Percentiles rank a stretch among this genome's conserved stretches.
Evolutionary conservation across 345 rosid species (phyloP).

Genomic region (Populus ilicifolia): DNA sequence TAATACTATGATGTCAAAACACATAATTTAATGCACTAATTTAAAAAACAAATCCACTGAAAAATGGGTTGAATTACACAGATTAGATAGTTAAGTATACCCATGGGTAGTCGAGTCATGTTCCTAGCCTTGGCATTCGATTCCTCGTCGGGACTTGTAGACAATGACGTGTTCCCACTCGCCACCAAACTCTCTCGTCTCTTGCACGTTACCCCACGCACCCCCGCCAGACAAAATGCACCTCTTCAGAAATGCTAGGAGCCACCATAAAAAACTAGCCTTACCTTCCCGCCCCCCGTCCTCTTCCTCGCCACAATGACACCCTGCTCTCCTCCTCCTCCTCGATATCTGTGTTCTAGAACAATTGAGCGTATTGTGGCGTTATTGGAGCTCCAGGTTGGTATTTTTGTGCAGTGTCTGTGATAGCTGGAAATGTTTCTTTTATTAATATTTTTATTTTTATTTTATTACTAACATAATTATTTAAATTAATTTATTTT

Average conservation of each 20-base stretch:
- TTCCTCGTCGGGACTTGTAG: conserved; percentile 37
- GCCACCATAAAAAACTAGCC: background rate
- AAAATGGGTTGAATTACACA: background rate
- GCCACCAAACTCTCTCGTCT: background rate
- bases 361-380: background rate
- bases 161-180: conserved; percentile 30
- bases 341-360: background rate
- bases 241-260: background rate
- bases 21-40: too few relatives aligned
- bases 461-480: accelerated
- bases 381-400: background rate
- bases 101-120: background rate
- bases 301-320: background rate
- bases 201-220: conserved; percentile 8
- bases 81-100: background rate
- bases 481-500: accelerated
- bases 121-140: conserved; percentile 15
- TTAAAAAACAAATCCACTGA: background rate
- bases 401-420: too few relatives aligned
- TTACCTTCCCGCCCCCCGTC: too few relatives aligned
- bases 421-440: too few relatives aligned
- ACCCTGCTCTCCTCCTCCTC: too few relatives aligned
- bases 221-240: background rate
- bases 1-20: too few relatives aligned
- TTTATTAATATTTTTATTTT: too few relatives aligned